Evolutionary conservation across 768 basidiomycete species (phyloP), one percentile per base, ranked within the genome.

Genomic region (Lactarius evosmus): DNA sequence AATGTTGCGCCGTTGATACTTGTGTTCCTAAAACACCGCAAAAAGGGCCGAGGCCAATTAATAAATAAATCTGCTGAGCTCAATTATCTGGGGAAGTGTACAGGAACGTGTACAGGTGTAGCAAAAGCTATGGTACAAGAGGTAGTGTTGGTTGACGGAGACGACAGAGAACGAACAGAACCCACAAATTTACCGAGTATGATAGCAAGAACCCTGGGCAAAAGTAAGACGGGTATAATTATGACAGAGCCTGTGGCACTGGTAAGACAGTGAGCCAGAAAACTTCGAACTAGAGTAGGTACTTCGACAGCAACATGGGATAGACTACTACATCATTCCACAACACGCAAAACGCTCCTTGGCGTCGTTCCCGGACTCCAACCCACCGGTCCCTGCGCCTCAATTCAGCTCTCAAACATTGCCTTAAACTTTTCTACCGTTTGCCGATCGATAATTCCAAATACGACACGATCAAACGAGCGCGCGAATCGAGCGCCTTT

Each of bases 401-500:
- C 66, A 17, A 58, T 55, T 34, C 61, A 54, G 33, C 58, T 69
- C 59, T 73, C 69, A 53, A 81, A 80, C 8, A 72, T 69, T 2
- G 70, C 56, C 67, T 76, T 72, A 67, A 83, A 83, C 46, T 71
- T 70, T 12, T 74, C 73, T 61, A 77, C 83, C 4, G 84, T 85
- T 62, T 74, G 73, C 38, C 72, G 73, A 38, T 83, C 86, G 11
- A 86, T 69, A 51, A 92, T 84, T 1, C 86, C 89, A 71, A 91
- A 91, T 25, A 87, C 76, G 36, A 91, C 78, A 3, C 77, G 80
- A 58, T 84, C 80, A 71, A 92, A 92, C 0, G 81, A 80, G 32
- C 76, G 64, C 65, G 74, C 72, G 71, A 86, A 92, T n/a, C 83
- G 76, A 32, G 84, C 82, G 1, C 75, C 77, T 5, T 79, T 74